Evolutionary conservation across 805 yeast genomes (phyloP), one percentile per base, ranked within the genome.

Genomic region (Zygoascus flipseniorum): DNA sequence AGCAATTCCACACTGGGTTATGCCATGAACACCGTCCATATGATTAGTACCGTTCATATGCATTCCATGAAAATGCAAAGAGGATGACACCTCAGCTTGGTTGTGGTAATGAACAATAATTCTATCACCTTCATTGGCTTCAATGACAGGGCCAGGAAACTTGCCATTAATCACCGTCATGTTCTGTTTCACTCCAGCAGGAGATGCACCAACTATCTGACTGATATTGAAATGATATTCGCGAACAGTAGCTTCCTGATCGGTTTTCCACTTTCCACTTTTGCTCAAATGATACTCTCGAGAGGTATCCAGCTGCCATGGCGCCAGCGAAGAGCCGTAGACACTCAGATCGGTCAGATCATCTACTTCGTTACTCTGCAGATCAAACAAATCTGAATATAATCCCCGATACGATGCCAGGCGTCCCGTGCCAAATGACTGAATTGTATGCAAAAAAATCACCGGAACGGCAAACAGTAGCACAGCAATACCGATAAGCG

Each of bases 21-120:
- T 67, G 2, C 74, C 77, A 0, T 75, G 67, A 1, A 74, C 78
- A 16, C 84, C 84, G 53, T 79, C 84, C 56, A 75, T 68, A 64
- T 68, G 73, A 13, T 73, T 72, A 9, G 79, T 72, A 1, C 74
- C 76, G 10, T 69, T 66, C 54, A 76, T 79, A 9, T 69, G 66
- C 51, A 79, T 58, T 0, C 84, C 83, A 56, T 80, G 83, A 63
- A 77, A 78, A 58, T 79, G 84, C n/a, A 79, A 49, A 0, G 79
- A 59, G 0, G 77, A 72, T 0, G 72, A 61, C 2, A 67, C 69
- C n/a, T 67, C 61, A 5, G 73, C 64, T 19, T 63, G 59, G 58
- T 79, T 79, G 43, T 61, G 58, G 14, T 77, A 68, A 1, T 65
- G 65, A 1, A 78, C 71, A 0, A 69, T 54, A 8, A 70, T 46